Evolutionary conservation across 345 rosid species (phyloP), one percentile per base, ranked within the genome.

Genomic region (Brassica carinata): DNA sequence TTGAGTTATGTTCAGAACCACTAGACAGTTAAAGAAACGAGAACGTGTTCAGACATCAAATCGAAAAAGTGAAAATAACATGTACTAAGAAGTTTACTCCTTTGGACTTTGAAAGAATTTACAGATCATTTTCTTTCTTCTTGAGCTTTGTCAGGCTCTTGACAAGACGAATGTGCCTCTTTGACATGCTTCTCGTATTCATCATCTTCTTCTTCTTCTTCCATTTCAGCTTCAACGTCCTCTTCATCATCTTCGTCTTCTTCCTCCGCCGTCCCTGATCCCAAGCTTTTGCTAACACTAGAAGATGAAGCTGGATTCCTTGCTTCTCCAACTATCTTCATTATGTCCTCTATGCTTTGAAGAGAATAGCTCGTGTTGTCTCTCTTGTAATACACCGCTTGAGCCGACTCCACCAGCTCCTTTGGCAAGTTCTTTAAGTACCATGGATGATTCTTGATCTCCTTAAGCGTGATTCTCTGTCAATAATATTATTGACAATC

Each of bases 361-460:
- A 78, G 82, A 64, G 92, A 92, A 77, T 71, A 94, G 83, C 92
- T 87, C 7, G 91, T 88, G 71, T 88, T 83, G 74, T 89, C 95
- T 77, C 94, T 88, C 80, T 79, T 90, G 82, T 91, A 89, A 79
- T 89, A 89, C 33, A 81, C 80, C 4, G 94, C 89, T 84, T 92
- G 97, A 34, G 95, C 85, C 29, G 94, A 71, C 53, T 94, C 98
- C 0, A 83, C 79, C 57, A 92, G 89, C 85, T 94, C 99, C 86
- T 86, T 87, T 0, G 99, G 99, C 82, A 94, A 78, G 83, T 91
- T 94, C 92, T 92, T 92, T 59, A 91, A 67, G 85, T 92, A 94
- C 99, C 99, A 94, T 0, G 98, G 94, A 63, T 94, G 99, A 34
- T 68, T 88, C 83, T 90, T 92, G 71, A 94, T 90, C 81, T 94